Conservation (phyloP, 441 rosid genomes). For the Erysimum cheiri region DNA sequence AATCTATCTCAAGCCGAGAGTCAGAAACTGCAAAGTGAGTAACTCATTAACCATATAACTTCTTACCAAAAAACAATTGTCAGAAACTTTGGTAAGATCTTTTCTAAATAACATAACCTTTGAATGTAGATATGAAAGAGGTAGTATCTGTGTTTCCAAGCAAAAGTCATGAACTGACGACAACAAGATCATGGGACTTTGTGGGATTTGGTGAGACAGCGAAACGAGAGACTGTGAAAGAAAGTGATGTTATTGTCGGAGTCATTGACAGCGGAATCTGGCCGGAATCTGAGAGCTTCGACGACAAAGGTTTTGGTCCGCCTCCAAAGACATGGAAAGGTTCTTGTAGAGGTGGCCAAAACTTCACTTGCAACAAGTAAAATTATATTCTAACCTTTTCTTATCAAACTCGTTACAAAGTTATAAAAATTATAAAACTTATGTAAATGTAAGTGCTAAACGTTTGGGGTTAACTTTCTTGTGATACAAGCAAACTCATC, state of each 20-base stretch:
- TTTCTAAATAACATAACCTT: not conserved
- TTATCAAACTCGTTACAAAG: not conserved
- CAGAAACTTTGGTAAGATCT: not conserved
- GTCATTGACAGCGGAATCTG: conserved; percentile 62
- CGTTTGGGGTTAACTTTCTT: conserved; percentile 18
- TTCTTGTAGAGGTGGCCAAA: conserved; percentile 47
- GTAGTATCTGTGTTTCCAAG: conserved; percentile 59
- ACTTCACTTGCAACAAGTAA: conserved; percentile 74
- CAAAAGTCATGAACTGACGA: conserved; percentile 46
- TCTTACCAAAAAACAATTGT: not conserved
- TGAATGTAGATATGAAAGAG: conserved; percentile 43
- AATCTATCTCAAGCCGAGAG: conserved; percentile 27
- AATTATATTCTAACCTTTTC: conserved; percentile 8
- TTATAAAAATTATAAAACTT: too few species aligned
- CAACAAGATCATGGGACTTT: conserved; percentile 69
- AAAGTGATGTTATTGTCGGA: conserved; percentile 41
- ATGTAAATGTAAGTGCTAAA: not conserved
- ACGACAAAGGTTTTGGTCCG: conserved; percentile 44
- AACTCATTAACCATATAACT: not conserved
- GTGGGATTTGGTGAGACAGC: conserved; percentile 46
- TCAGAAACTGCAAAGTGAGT: conserved; percentile 24
- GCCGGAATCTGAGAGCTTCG: conserved; percentile 64
- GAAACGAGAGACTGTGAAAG: conserved; percentile 21
- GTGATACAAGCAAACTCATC: conserved; percentile 29
- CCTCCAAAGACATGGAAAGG: conserved; percentile 71